Evolutionary conservation across 1,139 yeast genomes (phyloP).

Genomic region (Magnusiomyces clavatus): DNA sequence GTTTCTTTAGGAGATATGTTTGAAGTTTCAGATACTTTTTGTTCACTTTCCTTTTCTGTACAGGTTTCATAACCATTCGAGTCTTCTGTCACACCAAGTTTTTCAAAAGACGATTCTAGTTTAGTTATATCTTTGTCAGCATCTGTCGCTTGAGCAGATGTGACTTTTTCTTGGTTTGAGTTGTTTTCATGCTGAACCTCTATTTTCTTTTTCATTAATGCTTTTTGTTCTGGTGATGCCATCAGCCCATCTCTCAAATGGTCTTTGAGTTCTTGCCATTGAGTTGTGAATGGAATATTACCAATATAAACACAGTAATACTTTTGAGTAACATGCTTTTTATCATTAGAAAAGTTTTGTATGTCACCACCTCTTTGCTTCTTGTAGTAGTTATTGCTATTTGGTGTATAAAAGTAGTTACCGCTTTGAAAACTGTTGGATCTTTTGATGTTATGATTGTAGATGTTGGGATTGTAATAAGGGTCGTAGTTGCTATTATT

Average conservation of each 20-base stretch:
- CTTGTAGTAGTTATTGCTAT: not conserved
- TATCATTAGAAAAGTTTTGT: not conserved
- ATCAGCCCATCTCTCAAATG: constrained; percentile 34
- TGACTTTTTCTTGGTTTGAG: not conserved
- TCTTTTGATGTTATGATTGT: not conserved
- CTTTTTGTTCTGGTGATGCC: not conserved
- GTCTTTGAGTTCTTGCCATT: constrained; percentile 49
- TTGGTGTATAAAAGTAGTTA: not conserved
- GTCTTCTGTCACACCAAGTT: no score
- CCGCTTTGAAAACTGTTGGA: not conserved
- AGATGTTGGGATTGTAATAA: not conserved
- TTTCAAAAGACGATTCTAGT: no score
- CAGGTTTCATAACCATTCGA: no score
- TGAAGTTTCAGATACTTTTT: no score
- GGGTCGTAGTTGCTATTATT: not conserved
- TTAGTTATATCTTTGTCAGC: no score
- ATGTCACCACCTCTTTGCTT: not conserved
- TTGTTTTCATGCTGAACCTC: not conserved
- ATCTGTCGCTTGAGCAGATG: not conserved
- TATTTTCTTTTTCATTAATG: not conserved
- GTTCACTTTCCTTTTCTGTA: no score
- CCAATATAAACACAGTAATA: constrained; percentile 15
- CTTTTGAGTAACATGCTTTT: not conserved
- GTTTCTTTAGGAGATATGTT: no score
- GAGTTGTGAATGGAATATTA: constrained; percentile 45